Percentiles rank a stretch among this genome's conserved stretches.
These are phyloP conservation scores for Penicillium sp. DNA, from an alignment of 2,329 filamentous ascomycete genomes.

Conservation along the genomic window DNA sequence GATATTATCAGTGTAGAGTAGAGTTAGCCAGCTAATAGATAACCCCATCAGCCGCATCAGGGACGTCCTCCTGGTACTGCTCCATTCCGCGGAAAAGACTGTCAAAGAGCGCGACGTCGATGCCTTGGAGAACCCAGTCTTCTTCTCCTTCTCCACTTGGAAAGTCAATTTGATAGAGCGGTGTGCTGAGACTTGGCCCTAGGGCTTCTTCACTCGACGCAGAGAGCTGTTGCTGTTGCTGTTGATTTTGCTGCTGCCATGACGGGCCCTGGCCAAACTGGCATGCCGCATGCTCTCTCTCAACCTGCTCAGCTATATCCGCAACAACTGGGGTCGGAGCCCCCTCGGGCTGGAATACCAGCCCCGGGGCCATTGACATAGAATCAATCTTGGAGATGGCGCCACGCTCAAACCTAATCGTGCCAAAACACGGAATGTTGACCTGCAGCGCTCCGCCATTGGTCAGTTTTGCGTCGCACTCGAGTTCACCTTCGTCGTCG, in stretches of 20 bases:
- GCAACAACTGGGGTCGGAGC: not conserved
- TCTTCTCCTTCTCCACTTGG: not conserved
- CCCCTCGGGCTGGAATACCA: not conserved
- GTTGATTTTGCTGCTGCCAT: not conserved
- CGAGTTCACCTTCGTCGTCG: not conserved
- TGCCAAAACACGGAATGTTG: conserved; percentile 40
- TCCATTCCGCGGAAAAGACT: not conserved
- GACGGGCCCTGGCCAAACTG: not conserved
- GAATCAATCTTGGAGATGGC: conserved; percentile 8
- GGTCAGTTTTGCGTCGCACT: conserved; percentile 15
- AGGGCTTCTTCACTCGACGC: not conserved
- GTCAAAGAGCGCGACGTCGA: not conserved
- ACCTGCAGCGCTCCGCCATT: conserved; percentile 28
- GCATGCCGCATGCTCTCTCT: not conserved
- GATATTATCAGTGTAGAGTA: no score
- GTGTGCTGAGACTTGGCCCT: not conserved
- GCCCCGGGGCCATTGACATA: not conserved
- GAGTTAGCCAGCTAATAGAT: no score
- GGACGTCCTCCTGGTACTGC: no score
- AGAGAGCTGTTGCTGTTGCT: not conserved
- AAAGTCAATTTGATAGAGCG: not conserved
- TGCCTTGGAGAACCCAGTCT: not conserved
- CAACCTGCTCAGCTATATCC: not conserved
- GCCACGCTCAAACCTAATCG: conserved; percentile 30
- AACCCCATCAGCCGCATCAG: not conserved